phyloP scores from a whole-genome alignment of 129 eudicot species.

The Pseudognaphalium luteoalbum region DNA sequence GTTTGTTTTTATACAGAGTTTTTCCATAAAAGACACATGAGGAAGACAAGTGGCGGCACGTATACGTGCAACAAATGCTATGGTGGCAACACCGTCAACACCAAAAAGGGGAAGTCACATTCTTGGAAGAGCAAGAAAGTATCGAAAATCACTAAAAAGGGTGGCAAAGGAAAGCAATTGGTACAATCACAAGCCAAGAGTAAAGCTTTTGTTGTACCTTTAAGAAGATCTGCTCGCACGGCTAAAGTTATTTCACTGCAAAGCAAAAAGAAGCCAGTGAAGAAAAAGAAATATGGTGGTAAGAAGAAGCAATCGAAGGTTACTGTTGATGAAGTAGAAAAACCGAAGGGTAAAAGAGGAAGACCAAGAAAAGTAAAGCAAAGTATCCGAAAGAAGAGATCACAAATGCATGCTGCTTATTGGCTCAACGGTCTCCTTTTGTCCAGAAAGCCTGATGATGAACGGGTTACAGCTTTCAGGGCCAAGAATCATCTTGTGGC shows the following conservation, averaged over 20 bases:
- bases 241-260: slow-evolving; percentile 40
- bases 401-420: slow-evolving; percentile 40
- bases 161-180: slow-evolving; percentile 38
- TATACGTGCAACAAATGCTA: slow-evolving; percentile 77
- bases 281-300: slow-evolving; percentile 30
- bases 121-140: slow-evolving; percentile 38
- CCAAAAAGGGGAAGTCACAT: slow-evolving; percentile 38
- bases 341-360: slow-evolving; percentile 39
- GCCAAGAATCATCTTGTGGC: slow-evolving; percentile 43
- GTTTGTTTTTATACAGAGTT: slow-evolving; percentile 39
- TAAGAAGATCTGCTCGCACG: slow-evolving; percentile 80
- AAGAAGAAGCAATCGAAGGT: slow-evolving; percentile 26
- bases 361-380: slow-evolving; percentile 38
- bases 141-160: slow-evolving; percentile 30
- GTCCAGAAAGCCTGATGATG: slow-evolving; percentile 69
- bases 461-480: slow-evolving; percentile 46
- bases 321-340: slow-evolving; percentile 32
- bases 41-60: slow-evolving; percentile 59
- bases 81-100: slow-evolving; percentile 26
- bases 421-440: slow-evolving; percentile 79
- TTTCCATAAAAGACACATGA: slow-evolving; percentile 82
- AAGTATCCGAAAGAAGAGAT: slow-evolving; percentile 56
- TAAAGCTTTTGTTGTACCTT: slow-evolving; percentile 47
- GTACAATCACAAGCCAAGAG: slow-evolving; percentile 31
- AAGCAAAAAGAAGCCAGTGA: slow-evolving; percentile 29